These are phyloP conservation scores for Moesziomyces sp. DNA, from an alignment of 1,284 basidiomycete species.

Conservation along the genomic window DNA sequence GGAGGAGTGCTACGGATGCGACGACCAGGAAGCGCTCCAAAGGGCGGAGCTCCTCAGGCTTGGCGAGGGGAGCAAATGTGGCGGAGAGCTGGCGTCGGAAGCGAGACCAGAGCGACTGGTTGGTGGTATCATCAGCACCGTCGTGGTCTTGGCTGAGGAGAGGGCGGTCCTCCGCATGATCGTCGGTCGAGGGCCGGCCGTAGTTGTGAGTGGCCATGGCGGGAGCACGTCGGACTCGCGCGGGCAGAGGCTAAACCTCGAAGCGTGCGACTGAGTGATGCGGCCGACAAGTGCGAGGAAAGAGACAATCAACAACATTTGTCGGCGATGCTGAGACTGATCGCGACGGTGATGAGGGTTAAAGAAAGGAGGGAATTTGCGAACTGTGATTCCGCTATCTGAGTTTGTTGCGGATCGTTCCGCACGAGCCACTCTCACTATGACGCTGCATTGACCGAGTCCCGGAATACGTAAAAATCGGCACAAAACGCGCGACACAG, in stretches of 20 bases:
- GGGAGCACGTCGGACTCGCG: neutral
- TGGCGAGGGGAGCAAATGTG: slow-evolving; percentile 52
- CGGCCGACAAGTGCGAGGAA: too few relatives aligned
- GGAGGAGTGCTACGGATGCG: slow-evolving; percentile 79
- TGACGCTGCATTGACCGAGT: too few relatives aligned
- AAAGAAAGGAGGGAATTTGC: too few relatives aligned
- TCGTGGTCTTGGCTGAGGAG: slow-evolving; percentile 15
- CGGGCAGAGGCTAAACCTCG: neutral
- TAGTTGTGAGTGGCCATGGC: slow-evolving; percentile 40
- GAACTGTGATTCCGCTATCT: too few relatives aligned
- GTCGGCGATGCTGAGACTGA: too few relatives aligned
- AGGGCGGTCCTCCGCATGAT: slow-evolving; percentile 42
- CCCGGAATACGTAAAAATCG: too few relatives aligned
- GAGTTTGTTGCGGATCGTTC: too few relatives aligned
- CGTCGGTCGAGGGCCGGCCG: slow-evolving; percentile 49
- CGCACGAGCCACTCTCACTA: too few relatives aligned
- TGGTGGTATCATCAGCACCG: neutral
- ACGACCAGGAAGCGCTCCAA: slow-evolving; percentile 84
- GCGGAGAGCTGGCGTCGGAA: slow-evolving; percentile 43
- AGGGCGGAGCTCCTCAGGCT: slow-evolving; percentile 80
- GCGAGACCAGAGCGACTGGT: slow-evolving; percentile 30
- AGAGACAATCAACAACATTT: too few relatives aligned
- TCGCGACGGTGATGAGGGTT: neutral
- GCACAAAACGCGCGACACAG: too few relatives aligned
- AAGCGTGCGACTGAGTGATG: too few relatives aligned